Base-by-base conservation (phyloP, 2,329 filamentous ascomycete species). In the Xylariaceae sp. region DNA sequence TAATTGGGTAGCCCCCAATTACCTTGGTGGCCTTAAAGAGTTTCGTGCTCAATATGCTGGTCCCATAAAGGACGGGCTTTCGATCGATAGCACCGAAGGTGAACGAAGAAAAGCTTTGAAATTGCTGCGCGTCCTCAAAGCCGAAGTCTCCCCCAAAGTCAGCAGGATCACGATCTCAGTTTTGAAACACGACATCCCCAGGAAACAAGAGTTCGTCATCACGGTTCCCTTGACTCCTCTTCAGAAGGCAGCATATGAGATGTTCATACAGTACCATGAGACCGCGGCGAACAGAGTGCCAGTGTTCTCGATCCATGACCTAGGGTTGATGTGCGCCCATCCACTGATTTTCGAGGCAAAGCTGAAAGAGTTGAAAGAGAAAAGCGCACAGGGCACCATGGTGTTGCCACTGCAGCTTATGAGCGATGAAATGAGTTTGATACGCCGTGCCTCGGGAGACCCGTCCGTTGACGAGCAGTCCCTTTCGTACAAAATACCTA, bases 141-240 rank as follows among this genome's bases (percentile, higher is more conserved):
- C 76, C 20, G 82, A 85, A 35, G 80, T 95, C 19, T 78, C 77
- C 1, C 86, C 88, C 5, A 94, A 94, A 64, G 81, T 95, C 14
- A 75, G 91, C 58, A 80, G 91, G 22, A 80, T 78, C 6, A 88
- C 86, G 40, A 84, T 89, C 49, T 63, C 67, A 14, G 75, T 76
- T 5, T 70, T 95, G 35, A 76, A 77, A 50, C 71, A 81, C 11
- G 79, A 83, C 32, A 70, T 95, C 35, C 87, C 86, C 3, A 69
- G 72, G 0, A 96, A 95, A 63, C 78, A 76, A 6, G 91, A 96
- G 60, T 95, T 92, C 59, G 78, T 94, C 22, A 76, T 96, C 42
- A 86, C 76, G 3, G 71, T 95, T 5, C 79, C 84, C 6, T 69
- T 93, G 10, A 88, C 86, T 0, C 56, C 68, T 0, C 38, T 86